Evolutionary conservation across 2,329 filamentous ascomycete genomes (phyloP).

Genomic region (Fusarium metavorans): DNA sequence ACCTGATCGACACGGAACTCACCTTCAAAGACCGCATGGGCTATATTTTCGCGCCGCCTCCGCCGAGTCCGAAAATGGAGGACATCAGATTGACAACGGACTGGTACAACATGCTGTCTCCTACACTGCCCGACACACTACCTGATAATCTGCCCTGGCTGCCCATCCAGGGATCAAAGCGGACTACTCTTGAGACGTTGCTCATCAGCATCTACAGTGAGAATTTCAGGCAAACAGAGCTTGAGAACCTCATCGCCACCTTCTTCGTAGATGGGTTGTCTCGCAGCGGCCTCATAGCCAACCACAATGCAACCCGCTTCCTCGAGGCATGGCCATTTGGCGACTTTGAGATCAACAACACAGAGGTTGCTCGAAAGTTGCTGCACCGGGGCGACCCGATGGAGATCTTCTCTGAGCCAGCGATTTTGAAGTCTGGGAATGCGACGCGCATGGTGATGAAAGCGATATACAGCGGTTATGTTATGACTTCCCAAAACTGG

Average conservation of each 20-base stretch:
- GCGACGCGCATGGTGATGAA: not conserved
- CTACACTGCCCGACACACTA: not conserved
- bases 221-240: not conserved
- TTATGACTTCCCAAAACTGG: not conserved
- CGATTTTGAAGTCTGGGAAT: not conserved
- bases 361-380: not conserved
- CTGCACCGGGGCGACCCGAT: not conserved
- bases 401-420: not conserved
- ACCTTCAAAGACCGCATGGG: not conserved
- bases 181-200: not conserved
- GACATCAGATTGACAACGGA: not conserved
- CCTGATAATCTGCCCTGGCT: not conserved
- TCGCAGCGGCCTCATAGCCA: not conserved
- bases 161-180: not conserved
- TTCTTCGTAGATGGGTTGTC: not conserved
- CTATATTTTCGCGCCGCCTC: too few species aligned
- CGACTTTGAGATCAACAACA: not conserved
- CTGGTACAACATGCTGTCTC: not conserved
- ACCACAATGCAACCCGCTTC: not conserved
- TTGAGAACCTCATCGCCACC: not conserved
- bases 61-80: not conserved
- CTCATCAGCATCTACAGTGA: not conserved
- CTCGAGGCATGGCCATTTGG: not conserved
- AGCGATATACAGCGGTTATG: not conserved
- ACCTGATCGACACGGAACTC: not conserved